Percentiles rank a stretch among this genome's conserved stretches.
Conservation (phyloP, 2,329 filamentous ascomycete genomes). For the Zymoseptoria crescenta region DNA sequence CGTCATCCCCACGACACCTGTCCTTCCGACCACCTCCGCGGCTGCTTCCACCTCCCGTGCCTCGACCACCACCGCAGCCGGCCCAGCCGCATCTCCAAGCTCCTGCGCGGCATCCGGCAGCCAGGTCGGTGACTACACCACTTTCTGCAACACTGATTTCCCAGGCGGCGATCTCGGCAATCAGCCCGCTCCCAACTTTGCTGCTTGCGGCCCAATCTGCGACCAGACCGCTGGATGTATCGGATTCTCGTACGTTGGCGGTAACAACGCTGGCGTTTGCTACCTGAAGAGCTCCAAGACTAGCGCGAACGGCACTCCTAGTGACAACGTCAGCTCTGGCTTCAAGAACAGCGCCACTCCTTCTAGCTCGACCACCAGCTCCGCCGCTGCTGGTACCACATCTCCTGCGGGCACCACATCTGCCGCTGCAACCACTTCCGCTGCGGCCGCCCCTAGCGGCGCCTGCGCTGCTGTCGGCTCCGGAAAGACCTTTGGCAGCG, state of each 20-base stretch:
- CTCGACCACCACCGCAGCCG: not conserved
- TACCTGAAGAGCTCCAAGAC: constrained; percentile 9
- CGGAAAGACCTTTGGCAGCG: not conserved
- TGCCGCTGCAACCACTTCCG: not conserved
- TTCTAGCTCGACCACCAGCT: not conserved
- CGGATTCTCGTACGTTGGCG: constrained; percentile 11
- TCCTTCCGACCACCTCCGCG: not conserved
- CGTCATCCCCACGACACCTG: not conserved
- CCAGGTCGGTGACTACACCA: constrained; percentile 2
- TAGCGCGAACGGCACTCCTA: constrained; percentile 1
- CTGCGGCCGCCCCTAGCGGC: not conserved
- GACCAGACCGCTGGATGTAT: constrained; percentile 13
- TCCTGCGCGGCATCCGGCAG: constrained; percentile 3
- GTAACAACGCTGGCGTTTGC: constrained; percentile 7
- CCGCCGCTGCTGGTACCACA: not conserved
- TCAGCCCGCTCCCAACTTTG: constrained; percentile 11
- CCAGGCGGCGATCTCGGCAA: constrained; percentile 8
- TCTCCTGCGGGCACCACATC: not conserved
- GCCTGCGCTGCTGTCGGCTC: not conserved
- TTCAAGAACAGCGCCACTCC: not conserved
- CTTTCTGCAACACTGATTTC: constrained; percentile 7
- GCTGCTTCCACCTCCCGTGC: no score
- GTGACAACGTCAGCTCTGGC: constrained; percentile 1
- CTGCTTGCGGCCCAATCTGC: constrained; percentile 19
- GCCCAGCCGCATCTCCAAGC: constrained; percentile 4